Evolutionary conservation across 352 stramenopile genomes (phyloP), one percentile per base, ranked within the genome.

Genomic region (Sclerospora graminicola): DNA sequence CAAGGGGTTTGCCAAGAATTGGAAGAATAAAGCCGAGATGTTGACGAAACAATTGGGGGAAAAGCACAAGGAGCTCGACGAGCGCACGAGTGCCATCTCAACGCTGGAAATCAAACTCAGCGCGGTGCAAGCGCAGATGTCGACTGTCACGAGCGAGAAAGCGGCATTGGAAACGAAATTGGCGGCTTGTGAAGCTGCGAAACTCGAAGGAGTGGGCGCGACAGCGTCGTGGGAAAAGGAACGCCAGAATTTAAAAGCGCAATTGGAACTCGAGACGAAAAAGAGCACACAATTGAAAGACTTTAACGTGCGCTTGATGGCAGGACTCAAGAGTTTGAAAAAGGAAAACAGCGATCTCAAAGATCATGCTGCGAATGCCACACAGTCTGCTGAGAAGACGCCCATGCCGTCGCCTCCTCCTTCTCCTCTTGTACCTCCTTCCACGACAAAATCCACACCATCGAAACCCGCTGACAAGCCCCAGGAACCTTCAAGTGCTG

Each of bases 1-100:
- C 48, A 85, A 87, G 54, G 65, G 63, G 1, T 90, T 88, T 41
- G 75, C 76, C 1, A 90, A 90, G 60, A 82, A 69, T 26, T 90
- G 78, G 78, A 87, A 90, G 61, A 68, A 63, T 16, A 84, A 88
- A 60, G 69, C 73, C 0, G 74, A 89, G 51, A 45, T 44, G 20
- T 46, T 85, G 29, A 81, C 50, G 5, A 84, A 82, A 51, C 64
- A 81, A 40, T 44, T 85, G 20, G 62, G 54, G 2, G 77, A 89
- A 23, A 87, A 84, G 53, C 74, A 66, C 31, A 83, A 84, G 48
- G 71, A 79, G 40, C 39, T 47, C 0, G 69, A 84, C 4, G 69
- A 82, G 35, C 75, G 78, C 11, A 51, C 40, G 4, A 52, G 51
- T 15, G 43, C 52, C 20, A 43, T 82, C 29, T 48, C 49, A 11